Conservation (phyloP, 2,329 filamentous ascomycete genomes). For the Alternaria sp. region DNA sequence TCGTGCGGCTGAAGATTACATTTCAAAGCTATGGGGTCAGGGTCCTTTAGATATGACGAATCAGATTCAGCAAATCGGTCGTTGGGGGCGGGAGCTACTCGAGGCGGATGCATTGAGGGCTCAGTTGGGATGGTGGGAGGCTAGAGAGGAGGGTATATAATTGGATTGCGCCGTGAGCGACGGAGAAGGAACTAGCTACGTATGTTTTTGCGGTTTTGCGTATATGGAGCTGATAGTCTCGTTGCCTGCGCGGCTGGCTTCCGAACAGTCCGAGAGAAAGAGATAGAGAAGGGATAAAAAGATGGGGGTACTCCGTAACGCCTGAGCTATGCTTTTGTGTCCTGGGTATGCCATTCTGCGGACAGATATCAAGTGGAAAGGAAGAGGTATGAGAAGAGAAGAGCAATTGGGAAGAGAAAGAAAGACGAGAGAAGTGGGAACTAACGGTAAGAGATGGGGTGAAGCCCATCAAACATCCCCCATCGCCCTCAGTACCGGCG, state of each 20-base stretch:
- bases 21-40: not conserved
- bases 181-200: not conserved
- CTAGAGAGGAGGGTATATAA: not conserved
- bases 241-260: not conserved
- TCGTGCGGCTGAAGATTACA: not conserved
- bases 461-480: not conserved
- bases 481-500: constrained; percentile 1
- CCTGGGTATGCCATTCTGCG: constrained; percentile 8
- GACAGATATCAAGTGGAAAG: not conserved
- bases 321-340: constrained; percentile 13
- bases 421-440: not conserved
- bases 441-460: not conserved
- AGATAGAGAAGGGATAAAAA: not conserved
- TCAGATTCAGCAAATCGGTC: not conserved
- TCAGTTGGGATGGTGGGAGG: not conserved
- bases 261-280: not conserved
- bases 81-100: not conserved
- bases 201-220: not conserved
- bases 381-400: not conserved
- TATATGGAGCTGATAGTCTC: not conserved
- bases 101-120: not conserved
- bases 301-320: not conserved
- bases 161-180: not conserved
- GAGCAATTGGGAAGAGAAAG: not conserved
- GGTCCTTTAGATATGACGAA: not conserved